A percentile compares a stretch with the other conserved stretches of the same genome.
Evolutionary conservation across 768 basidiomycete genomes (phyloP).

Genomic region (Tephrocybe rancida): DNA sequence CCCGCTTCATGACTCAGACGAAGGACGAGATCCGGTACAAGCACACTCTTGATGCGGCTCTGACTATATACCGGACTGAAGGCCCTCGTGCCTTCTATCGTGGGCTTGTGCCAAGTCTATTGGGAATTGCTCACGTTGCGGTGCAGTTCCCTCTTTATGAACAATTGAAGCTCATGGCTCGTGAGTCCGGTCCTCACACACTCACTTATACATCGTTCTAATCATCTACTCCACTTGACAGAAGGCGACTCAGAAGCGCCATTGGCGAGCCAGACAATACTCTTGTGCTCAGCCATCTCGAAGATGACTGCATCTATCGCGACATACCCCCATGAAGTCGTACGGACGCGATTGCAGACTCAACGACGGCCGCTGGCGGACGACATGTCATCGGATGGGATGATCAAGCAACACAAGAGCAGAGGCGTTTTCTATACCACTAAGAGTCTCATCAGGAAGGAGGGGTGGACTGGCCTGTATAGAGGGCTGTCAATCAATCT

Average conservation of each 20-base stretch:
- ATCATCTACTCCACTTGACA: slow-evolving; percentile 18
- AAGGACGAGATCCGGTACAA: slow-evolving; percentile 77
- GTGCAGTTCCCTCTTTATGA: slow-evolving; percentile 99
- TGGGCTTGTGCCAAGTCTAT: slow-evolving; percentile 87
- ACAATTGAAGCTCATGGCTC: slow-evolving; percentile 81
- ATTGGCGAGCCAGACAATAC: slow-evolving; percentile 66
- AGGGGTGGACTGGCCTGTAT: slow-evolving; percentile 91
- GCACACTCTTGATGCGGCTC: slow-evolving; percentile 88
- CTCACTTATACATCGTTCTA: slow-evolving; percentile 6
- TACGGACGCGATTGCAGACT: slow-evolving; percentile 97
- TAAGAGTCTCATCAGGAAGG: slow-evolving; percentile 70
- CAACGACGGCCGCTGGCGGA: slow-evolving; percentile 66
- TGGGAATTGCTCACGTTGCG: slow-evolving; percentile 93
- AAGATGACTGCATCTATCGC: slow-evolving; percentile 96
- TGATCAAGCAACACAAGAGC: slow-evolving; percentile 55
- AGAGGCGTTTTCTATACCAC: slow-evolving; percentile 78
- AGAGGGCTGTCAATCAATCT: slow-evolving; percentile 94
- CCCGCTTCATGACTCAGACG: slow-evolving; percentile 96
- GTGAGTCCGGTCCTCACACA: slow-evolving; percentile 49
- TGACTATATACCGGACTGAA: slow-evolving; percentile 89
- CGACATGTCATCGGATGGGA: slow-evolving; percentile 60
- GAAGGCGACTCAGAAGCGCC: slow-evolving; percentile 49
- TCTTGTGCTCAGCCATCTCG: slow-evolving; percentile 88
- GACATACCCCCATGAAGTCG: slow-evolving; percentile 98
- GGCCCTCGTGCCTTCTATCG: slow-evolving; percentile 91